Evolutionary conservation across 768 basidiomycete species (phyloP).

Genomic region (Mycena haematopus): DNA sequence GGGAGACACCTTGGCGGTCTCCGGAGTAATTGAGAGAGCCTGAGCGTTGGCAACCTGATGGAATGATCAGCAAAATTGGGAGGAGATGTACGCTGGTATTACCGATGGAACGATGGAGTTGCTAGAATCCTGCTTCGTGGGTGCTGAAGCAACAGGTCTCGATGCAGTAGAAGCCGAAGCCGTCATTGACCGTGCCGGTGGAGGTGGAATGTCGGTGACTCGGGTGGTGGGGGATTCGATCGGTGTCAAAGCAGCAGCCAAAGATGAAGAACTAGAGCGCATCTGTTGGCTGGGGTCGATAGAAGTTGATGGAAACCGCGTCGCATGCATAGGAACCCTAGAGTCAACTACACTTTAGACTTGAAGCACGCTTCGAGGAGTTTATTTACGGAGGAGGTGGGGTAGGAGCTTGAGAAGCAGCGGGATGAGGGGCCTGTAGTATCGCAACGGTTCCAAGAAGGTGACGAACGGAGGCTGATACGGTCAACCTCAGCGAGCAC

Average conservation of each 20-base stretch:
- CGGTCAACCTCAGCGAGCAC: neutral
- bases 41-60: conserved; percentile 1
- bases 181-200: too few relatives aligned
- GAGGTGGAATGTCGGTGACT: neutral
- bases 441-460: conserved; percentile 10
- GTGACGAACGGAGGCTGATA: conserved; percentile 1
- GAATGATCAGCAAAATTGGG: neutral
- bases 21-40: neutral
- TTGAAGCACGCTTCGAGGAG: neutral
- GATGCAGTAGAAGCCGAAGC: neutral
- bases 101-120: neutral
- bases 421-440: conserved; percentile 1
- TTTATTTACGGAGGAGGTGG: conserved; percentile 12
- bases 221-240: neutral
- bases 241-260: conserved; percentile 24
- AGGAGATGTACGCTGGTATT: neutral
- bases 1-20: neutral
- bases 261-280: conserved; percentile 29
- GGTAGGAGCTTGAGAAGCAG: neutral
- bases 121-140: neutral
- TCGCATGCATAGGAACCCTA: neutral
- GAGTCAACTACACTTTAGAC: neutral
- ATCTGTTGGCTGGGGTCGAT: conserved; percentile 17
- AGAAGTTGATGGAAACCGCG: neutral
- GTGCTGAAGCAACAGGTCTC: neutral